Base-by-base conservation (phyloP, 2,329 filamentous ascomycete species). In the Fusarium sp. region DNA sequence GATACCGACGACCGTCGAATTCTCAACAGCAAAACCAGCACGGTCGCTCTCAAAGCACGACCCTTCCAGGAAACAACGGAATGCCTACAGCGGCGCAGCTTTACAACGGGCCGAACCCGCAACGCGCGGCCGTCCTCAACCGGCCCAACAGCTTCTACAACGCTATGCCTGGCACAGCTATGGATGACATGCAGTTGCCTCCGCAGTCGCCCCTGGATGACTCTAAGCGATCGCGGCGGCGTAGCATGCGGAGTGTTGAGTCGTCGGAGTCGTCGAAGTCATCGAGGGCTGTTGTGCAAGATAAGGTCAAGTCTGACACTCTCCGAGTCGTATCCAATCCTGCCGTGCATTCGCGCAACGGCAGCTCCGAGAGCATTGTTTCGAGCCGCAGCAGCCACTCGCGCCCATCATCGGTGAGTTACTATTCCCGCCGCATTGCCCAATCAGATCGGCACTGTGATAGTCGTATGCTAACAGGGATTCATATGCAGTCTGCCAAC, bases 171-270 rank as follows among this genome's bases (percentile, higher is more conserved):
- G 92, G 91, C 4, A 78, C 82, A 9, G 83, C 87, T 76, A 88
- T 89, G 57, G 94, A 97, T 81, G 94, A 97, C 77, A 90, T 91
- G 80, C 89, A 91, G 65, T 79, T 94, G 69, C 86, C 29, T 31
- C 29, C 88, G 77, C 86, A 87, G 65, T 81, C 86, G 29, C 81
- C 84, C n/a, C 83, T 89, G 20, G 94, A 96, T 31, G 88, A 93
- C 38, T 89, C 91, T 11, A 95, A 93, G 83, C 89, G 94, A 79
- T 93, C 95, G 83, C 89, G 95, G 77, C 91, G 95, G 80, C 91
- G 95, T 75, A 98, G 95, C 83, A 90, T 97, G 85, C 94, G 94
- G 74, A 92, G 91, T 20, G 82, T 89, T 69, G 87, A 90, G 27
- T 73, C 74, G 22, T 62, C 73, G 29, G 78, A 82, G 27, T 63